phyloP scores from a whole-genome alignment of 331 rosid genomes.

The Rhamnella rubrinervis region DNA sequence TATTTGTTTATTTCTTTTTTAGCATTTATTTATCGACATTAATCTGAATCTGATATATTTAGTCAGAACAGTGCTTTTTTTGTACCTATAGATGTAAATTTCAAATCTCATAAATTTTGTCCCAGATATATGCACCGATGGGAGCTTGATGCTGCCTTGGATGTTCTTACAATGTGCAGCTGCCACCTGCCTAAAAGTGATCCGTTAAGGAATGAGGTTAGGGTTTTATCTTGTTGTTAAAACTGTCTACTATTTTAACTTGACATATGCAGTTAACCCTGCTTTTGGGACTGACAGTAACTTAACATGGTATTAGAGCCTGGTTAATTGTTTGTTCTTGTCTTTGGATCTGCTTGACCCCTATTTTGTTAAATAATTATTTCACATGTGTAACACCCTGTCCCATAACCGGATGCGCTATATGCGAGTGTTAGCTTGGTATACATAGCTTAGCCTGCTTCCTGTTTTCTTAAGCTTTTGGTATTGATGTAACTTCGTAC shows the following conservation, averaged over 20 bases:
- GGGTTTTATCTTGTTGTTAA: slow-evolving; percentile 17
- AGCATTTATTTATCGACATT: neutral
- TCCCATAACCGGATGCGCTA: no score
- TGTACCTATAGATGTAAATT: slow-evolving; percentile 16
- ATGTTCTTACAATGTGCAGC: slow-evolving; percentile 95
- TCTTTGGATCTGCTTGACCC: no score
- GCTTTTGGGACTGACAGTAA: neutral
- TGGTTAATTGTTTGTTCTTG: no score
- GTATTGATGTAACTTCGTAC: no score
- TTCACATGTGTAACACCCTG: no score
- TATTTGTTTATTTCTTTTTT: neutral
- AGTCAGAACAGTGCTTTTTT: slow-evolving; percentile 1
- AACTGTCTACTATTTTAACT: neutral
- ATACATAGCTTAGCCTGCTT: no score
- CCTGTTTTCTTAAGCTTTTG: no score
- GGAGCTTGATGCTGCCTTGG: slow-evolving; percentile 95
- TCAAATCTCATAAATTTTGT: slow-evolving; percentile 24
- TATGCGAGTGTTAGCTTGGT: neutral
- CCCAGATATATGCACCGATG: slow-evolving; percentile 79
- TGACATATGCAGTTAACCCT: neutral
- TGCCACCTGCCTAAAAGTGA: slow-evolving; percentile 81
- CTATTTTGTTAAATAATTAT: no score
- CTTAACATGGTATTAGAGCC: neutral
- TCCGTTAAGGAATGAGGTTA: slow-evolving; percentile 68
- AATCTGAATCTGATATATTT: neutral